Percentiles rank a stretch among this genome's conserved stretches.
Evolutionary conservation across 441 rosid genomes (phyloP).

Genomic region (Croton setiger): DNA sequence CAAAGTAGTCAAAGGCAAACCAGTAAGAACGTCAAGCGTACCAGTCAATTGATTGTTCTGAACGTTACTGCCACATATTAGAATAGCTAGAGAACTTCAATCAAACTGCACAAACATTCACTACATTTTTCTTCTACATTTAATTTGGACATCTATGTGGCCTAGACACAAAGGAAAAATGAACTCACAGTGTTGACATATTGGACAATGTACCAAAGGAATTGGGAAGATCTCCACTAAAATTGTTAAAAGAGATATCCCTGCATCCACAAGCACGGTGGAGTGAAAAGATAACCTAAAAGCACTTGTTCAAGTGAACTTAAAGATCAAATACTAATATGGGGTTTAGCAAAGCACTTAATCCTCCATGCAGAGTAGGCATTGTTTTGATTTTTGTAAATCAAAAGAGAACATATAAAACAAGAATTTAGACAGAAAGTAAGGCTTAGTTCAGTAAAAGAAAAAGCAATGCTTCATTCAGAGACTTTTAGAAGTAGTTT

Average conservation of each 20-base stretch:
- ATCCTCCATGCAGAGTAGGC: slow-evolving; percentile 3
- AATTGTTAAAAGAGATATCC: slow-evolving; percentile 91
- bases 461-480: too few species aligned
- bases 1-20: slow-evolving; percentile 70
- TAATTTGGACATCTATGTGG: background rate
- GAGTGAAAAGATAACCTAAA: slow-evolving; percentile 14
- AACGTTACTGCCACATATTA: slow-evolving; percentile 55
- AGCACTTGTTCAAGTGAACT: background rate
- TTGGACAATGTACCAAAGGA: slow-evolving; percentile 64
- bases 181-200: slow-evolving; percentile 77
- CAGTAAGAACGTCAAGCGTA: slow-evolving; percentile 55
- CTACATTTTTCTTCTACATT: background rate
- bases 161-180: slow-evolving; percentile 18
- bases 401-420: background rate
- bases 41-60: slow-evolving; percentile 94
- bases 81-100: slow-evolving; percentile 25
- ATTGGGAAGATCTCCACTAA: slow-evolving; percentile 82
- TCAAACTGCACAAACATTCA: slow-evolving; percentile 13
- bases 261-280: slow-evolving; percentile 35
- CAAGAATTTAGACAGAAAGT: background rate
- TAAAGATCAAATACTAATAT: background rate
- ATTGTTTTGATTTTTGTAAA: background rate
- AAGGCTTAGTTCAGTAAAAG: background rate
- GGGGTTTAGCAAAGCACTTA: background rate
- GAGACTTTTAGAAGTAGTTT: too few species aligned